A percentile compares a stretch with the other conserved stretches of the same genome.
phyloP scores from a whole-genome alignment of 495 filamentous ascomycete genomes.

The Letharia columbiana region DNA sequence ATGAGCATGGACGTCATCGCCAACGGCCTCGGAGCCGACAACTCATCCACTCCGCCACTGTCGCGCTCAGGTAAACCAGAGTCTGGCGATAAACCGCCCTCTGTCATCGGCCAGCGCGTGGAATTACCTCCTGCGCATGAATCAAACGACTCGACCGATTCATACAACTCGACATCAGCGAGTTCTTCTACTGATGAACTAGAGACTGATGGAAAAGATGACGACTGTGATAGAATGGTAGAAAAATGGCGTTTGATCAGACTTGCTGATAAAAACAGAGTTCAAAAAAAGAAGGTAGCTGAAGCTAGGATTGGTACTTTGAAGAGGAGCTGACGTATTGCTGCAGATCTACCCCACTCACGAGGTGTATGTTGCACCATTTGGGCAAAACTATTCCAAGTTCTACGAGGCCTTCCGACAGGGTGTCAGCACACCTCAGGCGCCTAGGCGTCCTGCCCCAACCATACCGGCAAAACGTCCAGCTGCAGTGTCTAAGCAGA shows the following conservation, averaged over 20 bases:
- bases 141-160: neutral
- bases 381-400: neutral
- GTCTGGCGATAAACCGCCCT: neutral
- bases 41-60: neutral
- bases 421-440: neutral
- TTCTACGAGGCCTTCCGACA: neutral
- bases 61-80: neutral
- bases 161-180: neutral
- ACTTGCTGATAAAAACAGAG: neutral
- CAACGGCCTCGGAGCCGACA: neutral
- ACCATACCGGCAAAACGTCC: neutral
- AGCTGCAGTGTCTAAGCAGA: neutral
- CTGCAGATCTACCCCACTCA: neutral
- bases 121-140: neutral
- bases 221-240: neutral
- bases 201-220: neutral
- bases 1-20: neutral
- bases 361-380: neutral
- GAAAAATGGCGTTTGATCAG: slow-evolving; percentile 2
- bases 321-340: neutral
- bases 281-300: neutral
- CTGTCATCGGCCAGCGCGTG: neutral
- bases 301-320: neutral
- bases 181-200: neutral
- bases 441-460: neutral